phyloP scores from a whole-genome alignment of 2,329 filamentous ascomycete species.

The Cladobotryum protrusum region DNA sequence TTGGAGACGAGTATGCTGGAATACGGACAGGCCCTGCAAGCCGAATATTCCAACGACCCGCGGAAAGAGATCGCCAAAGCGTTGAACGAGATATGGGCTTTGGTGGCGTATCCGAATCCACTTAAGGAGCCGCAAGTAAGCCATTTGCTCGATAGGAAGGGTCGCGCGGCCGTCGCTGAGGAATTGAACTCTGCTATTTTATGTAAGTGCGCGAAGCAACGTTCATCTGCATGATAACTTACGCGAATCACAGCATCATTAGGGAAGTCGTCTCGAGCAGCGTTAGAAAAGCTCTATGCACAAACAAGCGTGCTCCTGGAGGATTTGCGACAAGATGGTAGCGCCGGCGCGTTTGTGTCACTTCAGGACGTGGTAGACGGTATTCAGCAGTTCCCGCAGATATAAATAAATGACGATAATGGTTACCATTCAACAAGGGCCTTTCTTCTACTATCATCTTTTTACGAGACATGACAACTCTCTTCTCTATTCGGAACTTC shows the following conservation, averaged over 20 bases:
- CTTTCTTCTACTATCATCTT: background rate
- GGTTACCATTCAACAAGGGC: too few relatives aligned
- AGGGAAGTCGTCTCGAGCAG: slow-evolving; percentile 81
- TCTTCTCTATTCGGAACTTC: background rate
- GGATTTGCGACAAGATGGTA: slow-evolving; percentile 71
- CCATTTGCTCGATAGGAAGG: slow-evolving; percentile 69
- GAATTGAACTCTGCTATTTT: slow-evolving; percentile 91
- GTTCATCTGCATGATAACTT: slow-evolving; percentile 11
- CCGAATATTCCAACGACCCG: slow-evolving; percentile 68
- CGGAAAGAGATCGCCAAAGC: slow-evolving; percentile 65
- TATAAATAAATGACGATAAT: slow-evolving; percentile 4
- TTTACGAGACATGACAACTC: background rate
- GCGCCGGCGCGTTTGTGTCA: slow-evolving; percentile 75
- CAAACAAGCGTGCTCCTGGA: slow-evolving; percentile 84
- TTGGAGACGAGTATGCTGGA: slow-evolving; percentile 64
- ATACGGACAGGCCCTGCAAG: slow-evolving; percentile 73
- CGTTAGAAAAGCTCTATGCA: slow-evolving; percentile 76
- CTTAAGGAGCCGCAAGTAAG: slow-evolving; percentile 67
- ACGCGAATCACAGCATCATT: slow-evolving; percentile 60
- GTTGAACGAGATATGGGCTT: slow-evolving; percentile 77
- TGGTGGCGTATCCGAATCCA: slow-evolving; percentile 82
- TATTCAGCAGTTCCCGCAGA: slow-evolving; percentile 34
- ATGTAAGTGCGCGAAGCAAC: slow-evolving; percentile 47
- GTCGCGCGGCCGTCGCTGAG: slow-evolving; percentile 75
- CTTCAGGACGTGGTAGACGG: slow-evolving; percentile 44